Conservation (phyloP, 371 early-diverging fungal species). For the Massospora cicadina region DNA sequence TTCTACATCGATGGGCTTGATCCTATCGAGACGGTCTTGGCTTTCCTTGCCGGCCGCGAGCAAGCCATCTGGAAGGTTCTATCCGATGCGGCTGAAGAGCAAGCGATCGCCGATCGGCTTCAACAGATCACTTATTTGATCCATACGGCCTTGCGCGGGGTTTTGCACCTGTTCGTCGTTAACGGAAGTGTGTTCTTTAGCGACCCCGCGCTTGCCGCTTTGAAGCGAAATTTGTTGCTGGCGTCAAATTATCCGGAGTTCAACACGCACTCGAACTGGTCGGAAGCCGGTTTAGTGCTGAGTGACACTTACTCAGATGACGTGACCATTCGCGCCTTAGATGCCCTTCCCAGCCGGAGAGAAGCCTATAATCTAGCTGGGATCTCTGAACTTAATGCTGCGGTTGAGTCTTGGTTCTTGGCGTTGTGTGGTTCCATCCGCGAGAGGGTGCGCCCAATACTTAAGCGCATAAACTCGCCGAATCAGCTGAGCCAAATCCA, state of each 20-base stretch:
- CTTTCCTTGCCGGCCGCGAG: neutral
- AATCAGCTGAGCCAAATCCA: neutral
- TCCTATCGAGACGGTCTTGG: neutral
- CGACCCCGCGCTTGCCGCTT: neutral
- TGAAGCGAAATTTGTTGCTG: neutral
- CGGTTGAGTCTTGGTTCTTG: neutral
- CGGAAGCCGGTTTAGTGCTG: neutral
- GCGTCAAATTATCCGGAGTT: neutral
- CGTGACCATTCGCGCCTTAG: neutral
- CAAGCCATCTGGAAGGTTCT: neutral
- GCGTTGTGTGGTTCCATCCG: neutral
- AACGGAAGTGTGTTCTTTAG: neutral
- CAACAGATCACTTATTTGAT: neutral
- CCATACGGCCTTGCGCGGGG: neutral
- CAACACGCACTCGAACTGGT: neutral
- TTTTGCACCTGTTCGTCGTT: neutral
- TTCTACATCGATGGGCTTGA: neutral
- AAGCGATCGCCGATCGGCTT: neutral
- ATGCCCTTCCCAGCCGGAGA: neutral
- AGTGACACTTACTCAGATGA: neutral
- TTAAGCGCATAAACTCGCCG: neutral
- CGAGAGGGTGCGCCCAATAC: neutral
- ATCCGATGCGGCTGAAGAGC: neutral
- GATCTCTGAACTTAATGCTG: neutral
- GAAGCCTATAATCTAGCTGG: neutral